phyloP scores from a whole-genome alignment of 2,329 filamentous ascomycete genomes.

The Pyrenophora tritici-repentis region DNA sequence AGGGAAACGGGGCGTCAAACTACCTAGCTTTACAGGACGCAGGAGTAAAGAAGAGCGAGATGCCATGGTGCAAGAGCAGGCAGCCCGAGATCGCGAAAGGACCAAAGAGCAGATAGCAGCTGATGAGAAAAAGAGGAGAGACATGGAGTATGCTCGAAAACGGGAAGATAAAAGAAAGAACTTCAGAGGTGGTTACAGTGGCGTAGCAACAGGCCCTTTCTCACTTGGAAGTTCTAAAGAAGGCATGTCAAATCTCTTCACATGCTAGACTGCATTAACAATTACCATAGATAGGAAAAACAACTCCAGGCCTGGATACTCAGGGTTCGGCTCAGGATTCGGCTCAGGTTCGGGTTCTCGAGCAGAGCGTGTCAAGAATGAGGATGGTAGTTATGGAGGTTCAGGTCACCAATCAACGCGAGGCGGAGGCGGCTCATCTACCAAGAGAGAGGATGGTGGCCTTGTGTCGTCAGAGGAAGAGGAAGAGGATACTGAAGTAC shows the following conservation, averaged over 20 bases:
- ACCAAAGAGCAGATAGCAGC: conserved; percentile 42
- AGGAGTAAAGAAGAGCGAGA: conserved; percentile 53
- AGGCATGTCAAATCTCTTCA: conserved; percentile 20
- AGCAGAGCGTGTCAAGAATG: conserved; percentile 39
- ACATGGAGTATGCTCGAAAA: conserved; percentile 26
- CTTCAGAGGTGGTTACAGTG: conserved; percentile 51
- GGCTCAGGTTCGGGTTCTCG: conserved; percentile 38
- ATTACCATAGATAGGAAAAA: conserved; percentile 27
- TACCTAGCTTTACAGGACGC: conserved; percentile 52
- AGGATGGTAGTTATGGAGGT: conserved; percentile 31
- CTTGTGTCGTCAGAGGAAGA: conserved; percentile 57
- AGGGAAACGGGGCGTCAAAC: conserved; percentile 38
- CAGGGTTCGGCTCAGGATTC: conserved; percentile 32
- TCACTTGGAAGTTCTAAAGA: conserved; percentile 38
- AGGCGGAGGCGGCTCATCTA: conserved; percentile 18
- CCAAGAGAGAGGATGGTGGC: conserved; percentile 45
- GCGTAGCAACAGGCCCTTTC: conserved; percentile 51
- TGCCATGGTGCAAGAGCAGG: conserved; percentile 48
- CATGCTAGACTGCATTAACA: conserved; percentile 6
- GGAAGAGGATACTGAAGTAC: conserved; percentile 51
- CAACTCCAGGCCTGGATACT: conserved; percentile 23
- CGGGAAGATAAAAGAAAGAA: conserved; percentile 32
- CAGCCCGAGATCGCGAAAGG: conserved; percentile 47
- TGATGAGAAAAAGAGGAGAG: conserved; percentile 29
- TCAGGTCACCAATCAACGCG: conserved; percentile 21